Percentiles rank a stretch among this genome's conserved stretches.
Evolutionary conservation across 148 eudicot genomes (phyloP).

Genomic region (Diospyros kaki): DNA sequence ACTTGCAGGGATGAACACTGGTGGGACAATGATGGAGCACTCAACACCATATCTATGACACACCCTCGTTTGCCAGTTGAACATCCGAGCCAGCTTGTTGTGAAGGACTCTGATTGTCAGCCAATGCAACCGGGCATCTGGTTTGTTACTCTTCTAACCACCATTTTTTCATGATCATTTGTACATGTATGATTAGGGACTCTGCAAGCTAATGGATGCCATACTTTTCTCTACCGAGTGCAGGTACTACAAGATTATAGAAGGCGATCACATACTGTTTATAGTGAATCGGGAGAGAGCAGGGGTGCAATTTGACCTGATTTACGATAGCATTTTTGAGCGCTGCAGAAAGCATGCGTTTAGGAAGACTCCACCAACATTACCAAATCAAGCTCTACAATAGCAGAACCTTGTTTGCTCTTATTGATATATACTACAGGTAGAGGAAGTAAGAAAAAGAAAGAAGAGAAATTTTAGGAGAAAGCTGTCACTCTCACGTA

Average conservation of each 20-base stretch:
- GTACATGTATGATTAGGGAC: background rate
- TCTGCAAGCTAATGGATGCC: background rate
- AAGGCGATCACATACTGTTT: slow-evolving; percentile 90
- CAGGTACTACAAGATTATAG: slow-evolving; percentile 92
- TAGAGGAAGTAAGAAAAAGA: background rate
- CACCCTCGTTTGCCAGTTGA: slow-evolving; percentile 83
- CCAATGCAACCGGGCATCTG: slow-evolving; percentile 89
- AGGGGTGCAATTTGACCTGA: slow-evolving; percentile 77
- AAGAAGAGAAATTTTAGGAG: background rate
- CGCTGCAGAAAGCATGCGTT: slow-evolving; percentile 86
- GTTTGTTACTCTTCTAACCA: slow-evolving; percentile 30
- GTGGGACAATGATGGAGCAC: slow-evolving; percentile 98
- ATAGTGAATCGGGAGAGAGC: slow-evolving; percentile 86
- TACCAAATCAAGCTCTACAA: slow-evolving; percentile 51
- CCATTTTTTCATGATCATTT: background rate
- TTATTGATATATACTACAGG: background rate
- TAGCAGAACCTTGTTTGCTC: background rate
- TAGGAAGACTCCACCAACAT: slow-evolving; percentile 54
- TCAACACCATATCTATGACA: slow-evolving; percentile 87
- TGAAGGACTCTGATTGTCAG: slow-evolving; percentile 68
- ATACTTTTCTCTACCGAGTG: slow-evolving; percentile 11
- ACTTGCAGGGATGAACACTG: slow-evolving; percentile 86
- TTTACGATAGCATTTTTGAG: slow-evolving; percentile 89
- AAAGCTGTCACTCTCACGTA: background rate
- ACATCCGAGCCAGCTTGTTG: slow-evolving; percentile 61